Evolutionary conservation across 2,329 filamentous ascomycete species (phyloP).

Genomic region (Paraphaeosphaeria sporulosa): DNA sequence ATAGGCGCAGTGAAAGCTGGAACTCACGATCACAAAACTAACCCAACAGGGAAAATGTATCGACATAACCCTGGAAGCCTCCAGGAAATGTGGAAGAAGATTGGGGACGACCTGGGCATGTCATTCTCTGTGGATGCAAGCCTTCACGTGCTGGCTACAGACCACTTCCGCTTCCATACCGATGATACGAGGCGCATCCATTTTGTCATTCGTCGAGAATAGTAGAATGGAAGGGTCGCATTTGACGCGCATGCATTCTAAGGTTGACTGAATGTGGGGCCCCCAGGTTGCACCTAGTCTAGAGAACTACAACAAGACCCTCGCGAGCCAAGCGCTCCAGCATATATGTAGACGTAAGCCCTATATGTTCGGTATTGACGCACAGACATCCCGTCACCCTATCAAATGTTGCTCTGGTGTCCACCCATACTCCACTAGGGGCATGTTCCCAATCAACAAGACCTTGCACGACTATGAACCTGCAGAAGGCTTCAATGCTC

Average conservation of each 20-base stretch:
- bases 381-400: slow-evolving; percentile 4
- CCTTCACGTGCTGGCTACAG: slow-evolving; percentile 18
- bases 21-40: slow-evolving; percentile 23
- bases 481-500: not conserved
- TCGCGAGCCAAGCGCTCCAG: slow-evolving; percentile 8
- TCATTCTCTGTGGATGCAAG: slow-evolving; percentile 30
- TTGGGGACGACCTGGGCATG: slow-evolving; percentile 42
- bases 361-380: slow-evolving; percentile 23
- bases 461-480: not conserved
- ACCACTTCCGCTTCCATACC: slow-evolving; percentile 21
- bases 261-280: slow-evolving; percentile 8
- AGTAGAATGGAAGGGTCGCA: slow-evolving; percentile 16
- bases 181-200: slow-evolving; percentile 27
- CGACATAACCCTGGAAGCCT: slow-evolving; percentile 47
- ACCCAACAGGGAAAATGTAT: slow-evolving; percentile 30
- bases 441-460: not conserved
- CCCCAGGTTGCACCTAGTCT: slow-evolving; percentile 18
- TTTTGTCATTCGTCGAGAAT: slow-evolving; percentile 33
- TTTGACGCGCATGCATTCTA: not conserved
- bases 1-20: slow-evolving; percentile 48
- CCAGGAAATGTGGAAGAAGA: slow-evolving; percentile 49
- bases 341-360: slow-evolving; percentile 32
- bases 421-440: not conserved
- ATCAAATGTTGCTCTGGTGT: not conserved
- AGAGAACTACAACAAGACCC: slow-evolving; percentile 19